Conservation (phyloP, 768 basidiomycete species). For the Hericium erinaceus region DNA sequence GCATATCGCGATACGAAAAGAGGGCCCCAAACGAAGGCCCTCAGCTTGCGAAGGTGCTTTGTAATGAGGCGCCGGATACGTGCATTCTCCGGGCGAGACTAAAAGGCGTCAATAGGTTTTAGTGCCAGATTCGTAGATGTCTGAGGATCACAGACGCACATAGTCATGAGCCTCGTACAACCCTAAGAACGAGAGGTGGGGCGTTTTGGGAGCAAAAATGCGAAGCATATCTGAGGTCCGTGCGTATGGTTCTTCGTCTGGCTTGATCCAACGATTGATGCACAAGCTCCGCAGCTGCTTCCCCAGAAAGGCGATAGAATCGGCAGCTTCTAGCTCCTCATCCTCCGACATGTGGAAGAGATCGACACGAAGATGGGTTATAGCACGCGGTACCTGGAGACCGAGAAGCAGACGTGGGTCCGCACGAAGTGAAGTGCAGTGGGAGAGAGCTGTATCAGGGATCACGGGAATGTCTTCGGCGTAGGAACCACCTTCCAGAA, state of each 20-base stretch:
- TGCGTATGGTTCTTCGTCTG: background rate
- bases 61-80: background rate
- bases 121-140: background rate
- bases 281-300: background rate
- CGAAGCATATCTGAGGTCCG: background rate
- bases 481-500: background rate
- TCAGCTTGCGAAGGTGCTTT: background rate
- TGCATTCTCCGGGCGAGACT: background rate
- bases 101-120: background rate
- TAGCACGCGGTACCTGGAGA: background rate
- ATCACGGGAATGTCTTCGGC: background rate
- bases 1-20: background rate
- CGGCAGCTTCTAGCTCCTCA: background rate
- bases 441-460: background rate
- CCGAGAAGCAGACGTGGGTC: background rate
- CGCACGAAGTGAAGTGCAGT: background rate
- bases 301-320: background rate
- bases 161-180: background rate
- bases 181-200: background rate
- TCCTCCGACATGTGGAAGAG: background rate
- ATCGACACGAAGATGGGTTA: background rate
- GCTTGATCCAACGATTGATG: background rate
- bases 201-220: background rate
- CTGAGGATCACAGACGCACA: background rate
- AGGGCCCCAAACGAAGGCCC: background rate